A percentile compares a stretch with the other conserved stretches of the same genome.
These are phyloP conservation scores for Candida verbasci DNA, from an alignment of 805 yeast species.

Conservation along the genomic window DNA sequence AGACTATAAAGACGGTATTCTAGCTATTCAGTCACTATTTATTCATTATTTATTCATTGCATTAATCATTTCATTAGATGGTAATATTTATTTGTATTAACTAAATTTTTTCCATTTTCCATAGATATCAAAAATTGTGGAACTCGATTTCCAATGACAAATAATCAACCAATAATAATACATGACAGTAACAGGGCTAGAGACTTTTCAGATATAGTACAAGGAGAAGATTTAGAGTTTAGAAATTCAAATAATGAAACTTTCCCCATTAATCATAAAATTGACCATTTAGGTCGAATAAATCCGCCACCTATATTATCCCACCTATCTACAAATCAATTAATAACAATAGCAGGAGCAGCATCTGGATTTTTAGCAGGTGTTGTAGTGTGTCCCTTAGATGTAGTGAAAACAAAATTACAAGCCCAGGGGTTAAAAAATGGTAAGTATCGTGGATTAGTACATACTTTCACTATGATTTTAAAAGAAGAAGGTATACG, in stretches of 20 bases:
- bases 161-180: not conserved
- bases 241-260: conserved; percentile 14
- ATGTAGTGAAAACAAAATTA: conserved; percentile 88
- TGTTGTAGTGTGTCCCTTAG: conserved; percentile 87
- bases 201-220: conserved; percentile 32
- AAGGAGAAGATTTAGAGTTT: conserved; percentile 36
- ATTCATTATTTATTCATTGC: too few species aligned
- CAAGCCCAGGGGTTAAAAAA: conserved; percentile 77
- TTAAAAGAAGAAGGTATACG: conserved; percentile 70
- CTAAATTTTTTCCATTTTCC: not conserved
- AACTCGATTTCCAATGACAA: not conserved
- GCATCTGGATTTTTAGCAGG: conserved; percentile 92
- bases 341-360: conserved; percentile 86
- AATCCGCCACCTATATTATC: conserved; percentile 18
- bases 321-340: conserved; percentile 41
- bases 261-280: conserved; percentile 15
- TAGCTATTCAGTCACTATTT: too few species aligned
- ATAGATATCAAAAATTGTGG: not conserved
- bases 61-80: too few species aligned
- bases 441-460: conserved; percentile 53
- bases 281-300: conserved; percentile 14
- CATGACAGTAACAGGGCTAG: not conserved
- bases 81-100: not conserved
- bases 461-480: conserved; percentile 63
- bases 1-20: too few species aligned